phyloP scores from a whole-genome alignment of 257 asterid species.

The Echium plantagineum region DNA sequence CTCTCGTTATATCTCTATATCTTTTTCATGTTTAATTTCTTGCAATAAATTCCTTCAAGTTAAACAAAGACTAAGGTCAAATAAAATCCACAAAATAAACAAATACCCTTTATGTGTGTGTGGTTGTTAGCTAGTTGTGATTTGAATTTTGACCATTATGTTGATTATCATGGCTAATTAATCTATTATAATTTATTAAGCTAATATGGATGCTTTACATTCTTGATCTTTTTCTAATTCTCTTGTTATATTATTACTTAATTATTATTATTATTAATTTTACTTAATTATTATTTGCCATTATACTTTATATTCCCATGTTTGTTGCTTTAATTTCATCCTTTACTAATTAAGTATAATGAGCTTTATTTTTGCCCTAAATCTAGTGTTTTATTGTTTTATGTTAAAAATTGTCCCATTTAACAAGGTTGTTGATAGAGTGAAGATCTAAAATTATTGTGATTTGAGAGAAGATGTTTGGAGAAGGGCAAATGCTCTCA shows the following conservation, averaged over 20 bases:
- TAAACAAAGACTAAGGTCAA: constrained; percentile 1
- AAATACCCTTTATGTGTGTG: not conserved
- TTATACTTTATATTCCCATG: not conserved
- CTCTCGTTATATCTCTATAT: not conserved
- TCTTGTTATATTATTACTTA: too few relatives aligned
- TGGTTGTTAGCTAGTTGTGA: not conserved
- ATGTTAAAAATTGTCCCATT: not conserved
- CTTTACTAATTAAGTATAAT: not conserved
- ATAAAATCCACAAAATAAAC: not conserved
- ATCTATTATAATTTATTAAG: too few relatives aligned
- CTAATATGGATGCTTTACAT: not conserved
- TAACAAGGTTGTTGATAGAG: not conserved
- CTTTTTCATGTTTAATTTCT: not conserved
- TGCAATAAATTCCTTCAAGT: constrained; percentile 4
- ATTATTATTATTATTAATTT: too few relatives aligned
- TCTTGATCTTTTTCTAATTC: not conserved
- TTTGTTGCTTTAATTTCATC: not conserved
- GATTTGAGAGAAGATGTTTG: constrained; percentile 42
- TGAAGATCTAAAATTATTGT: not conserved
- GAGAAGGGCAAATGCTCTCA: constrained; percentile 82
- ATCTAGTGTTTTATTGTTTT: not conserved
- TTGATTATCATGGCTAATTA: too few relatives aligned
- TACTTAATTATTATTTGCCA: not conserved
- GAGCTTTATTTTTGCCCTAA: not conserved
- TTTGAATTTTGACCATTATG: too few relatives aligned